Percentiles rank a stretch among this genome's conserved stretches.
Evolutionary conservation across 2,329 filamentous ascomycete genomes (phyloP).

Genomic region (Clathrospora elynae): DNA sequence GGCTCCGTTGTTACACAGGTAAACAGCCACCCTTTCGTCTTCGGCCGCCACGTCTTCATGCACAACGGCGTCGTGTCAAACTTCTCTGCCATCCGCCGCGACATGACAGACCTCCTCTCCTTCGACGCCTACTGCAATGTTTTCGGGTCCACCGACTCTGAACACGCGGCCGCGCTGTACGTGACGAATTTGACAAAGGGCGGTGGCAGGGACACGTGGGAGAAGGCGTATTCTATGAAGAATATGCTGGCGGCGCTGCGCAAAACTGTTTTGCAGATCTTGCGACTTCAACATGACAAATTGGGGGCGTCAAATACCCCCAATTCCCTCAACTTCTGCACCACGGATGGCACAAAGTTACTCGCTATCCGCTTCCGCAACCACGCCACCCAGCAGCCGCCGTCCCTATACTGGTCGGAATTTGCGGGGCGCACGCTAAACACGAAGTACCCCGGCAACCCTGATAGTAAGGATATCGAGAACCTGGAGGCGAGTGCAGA

Average conservation of each 20-base stretch:
- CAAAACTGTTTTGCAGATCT: constrained; percentile 54
- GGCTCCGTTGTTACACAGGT: constrained; percentile 56
- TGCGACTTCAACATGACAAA: constrained; percentile 52
- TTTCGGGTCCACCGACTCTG: constrained; percentile 59
- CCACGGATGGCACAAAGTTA: constrained; percentile 57
- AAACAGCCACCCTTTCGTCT: constrained; percentile 62
- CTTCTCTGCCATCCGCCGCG: constrained; percentile 55
- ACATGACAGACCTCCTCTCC: constrained; percentile 53
- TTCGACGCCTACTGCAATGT: constrained; percentile 57
- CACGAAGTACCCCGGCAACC: constrained; percentile 57
- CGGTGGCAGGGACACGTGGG: constrained; percentile 49
- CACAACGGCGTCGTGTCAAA: constrained; percentile 60
- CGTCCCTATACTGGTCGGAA: constrained; percentile 57
- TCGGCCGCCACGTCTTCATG: constrained; percentile 61
- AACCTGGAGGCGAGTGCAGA: constrained; percentile 45
- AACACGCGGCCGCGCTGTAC: constrained; percentile 58
- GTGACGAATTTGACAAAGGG: constrained; percentile 53
- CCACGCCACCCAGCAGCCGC: constrained; percentile 58
- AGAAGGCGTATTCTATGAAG: constrained; percentile 49
- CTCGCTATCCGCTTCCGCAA: constrained; percentile 60
- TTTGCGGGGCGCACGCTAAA: constrained; percentile 60
- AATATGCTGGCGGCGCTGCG: constrained; percentile 56
- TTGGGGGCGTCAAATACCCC: constrained; percentile 50
- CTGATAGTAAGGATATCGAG: constrained; percentile 48
- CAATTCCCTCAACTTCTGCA: constrained; percentile 59